These are phyloP conservation scores for Orychophragmus violaceus DNA, from an alignment of 345 rosid genomes.

Conservation along the genomic window DNA sequence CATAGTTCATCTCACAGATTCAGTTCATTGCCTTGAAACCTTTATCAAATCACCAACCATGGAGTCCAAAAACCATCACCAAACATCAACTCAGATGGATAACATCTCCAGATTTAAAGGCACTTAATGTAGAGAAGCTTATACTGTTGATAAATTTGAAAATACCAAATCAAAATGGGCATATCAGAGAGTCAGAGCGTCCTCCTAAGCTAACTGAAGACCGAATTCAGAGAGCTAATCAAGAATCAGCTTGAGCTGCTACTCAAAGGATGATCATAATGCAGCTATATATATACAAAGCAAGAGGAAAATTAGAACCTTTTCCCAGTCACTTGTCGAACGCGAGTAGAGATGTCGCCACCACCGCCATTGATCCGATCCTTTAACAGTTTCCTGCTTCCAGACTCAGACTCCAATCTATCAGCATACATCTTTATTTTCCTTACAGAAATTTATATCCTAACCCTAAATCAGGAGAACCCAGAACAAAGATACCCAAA, in stretches of 20 bases:
- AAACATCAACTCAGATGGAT: neutral
- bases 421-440: conserved; percentile 76
- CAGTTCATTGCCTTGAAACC: neutral
- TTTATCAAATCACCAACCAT: neutral
- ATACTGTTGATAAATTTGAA: neutral
- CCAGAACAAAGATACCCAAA: neutral
- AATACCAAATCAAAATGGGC: neutral
- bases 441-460: neutral
- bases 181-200: neutral
- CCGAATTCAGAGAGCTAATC: neutral
- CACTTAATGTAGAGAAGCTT: neutral
- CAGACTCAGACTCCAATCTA: conserved; percentile 72
- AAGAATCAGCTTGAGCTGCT: neutral
- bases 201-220: neutral
- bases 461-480: conserved; percentile 25
- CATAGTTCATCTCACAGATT: neutral
- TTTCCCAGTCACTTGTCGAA: conserved; percentile 67
- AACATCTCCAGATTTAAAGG: neutral
- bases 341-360: conserved; percentile 39
- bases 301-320: conserved; percentile 38
- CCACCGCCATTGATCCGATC: conserved; percentile 74
- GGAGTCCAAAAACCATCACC: neutral
- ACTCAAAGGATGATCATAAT: neutral
- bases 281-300: neutral
- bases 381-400: conserved; percentile 49